These are phyloP conservation scores for Fusarium equiseti DNA, from an alignment of 2,329 filamentous ascomycete species.

Conservation along the genomic window DNA sequence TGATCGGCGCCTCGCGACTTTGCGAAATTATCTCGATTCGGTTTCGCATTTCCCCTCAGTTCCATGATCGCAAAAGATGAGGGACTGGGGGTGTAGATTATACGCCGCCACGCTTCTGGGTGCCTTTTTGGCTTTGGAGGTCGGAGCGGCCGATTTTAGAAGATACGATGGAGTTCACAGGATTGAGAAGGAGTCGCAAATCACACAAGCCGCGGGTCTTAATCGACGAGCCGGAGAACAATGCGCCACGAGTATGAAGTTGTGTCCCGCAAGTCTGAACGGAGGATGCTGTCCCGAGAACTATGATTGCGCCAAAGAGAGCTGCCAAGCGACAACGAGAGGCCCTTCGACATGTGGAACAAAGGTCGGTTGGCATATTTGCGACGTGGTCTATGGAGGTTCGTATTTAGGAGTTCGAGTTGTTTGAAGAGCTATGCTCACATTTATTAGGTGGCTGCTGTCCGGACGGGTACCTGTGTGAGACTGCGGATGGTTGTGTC, in stretches of 20 bases:
- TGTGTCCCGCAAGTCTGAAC: constrained; percentile 55
- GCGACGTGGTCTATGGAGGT: constrained; percentile 55
- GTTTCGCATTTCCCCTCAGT: constrained; percentile 29
- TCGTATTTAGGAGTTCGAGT: constrained; percentile 27
- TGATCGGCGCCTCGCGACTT: constrained; percentile 27
- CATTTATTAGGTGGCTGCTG: constrained; percentile 58
- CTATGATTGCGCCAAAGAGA: constrained; percentile 62
- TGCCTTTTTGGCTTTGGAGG: constrained; percentile 36
- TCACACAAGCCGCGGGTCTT: constrained; percentile 40
- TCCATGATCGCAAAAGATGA: constrained; percentile 40
- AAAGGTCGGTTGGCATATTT: constrained; percentile 55
- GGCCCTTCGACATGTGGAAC: constrained; percentile 57
- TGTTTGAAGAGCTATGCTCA: constrained; percentile 19
- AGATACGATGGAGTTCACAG: constrained; percentile 50
- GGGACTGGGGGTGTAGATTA: constrained; percentile 39
- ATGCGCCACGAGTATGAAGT: constrained; percentile 47
- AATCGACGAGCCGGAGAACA: constrained; percentile 34
- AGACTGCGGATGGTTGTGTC: constrained; percentile 55
- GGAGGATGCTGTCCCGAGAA: constrained; percentile 63
- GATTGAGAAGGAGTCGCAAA: constrained; percentile 47
- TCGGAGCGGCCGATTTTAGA: constrained; percentile 47
- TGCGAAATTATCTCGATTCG: constrained; percentile 14
- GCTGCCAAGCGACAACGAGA: constrained; percentile 61
- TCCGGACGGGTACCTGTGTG: constrained; percentile 60
- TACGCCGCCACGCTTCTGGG: constrained; percentile 36